Conservation (phyloP, 1,139 yeast genomes). For the Geotrichum restrictum region DNA sequence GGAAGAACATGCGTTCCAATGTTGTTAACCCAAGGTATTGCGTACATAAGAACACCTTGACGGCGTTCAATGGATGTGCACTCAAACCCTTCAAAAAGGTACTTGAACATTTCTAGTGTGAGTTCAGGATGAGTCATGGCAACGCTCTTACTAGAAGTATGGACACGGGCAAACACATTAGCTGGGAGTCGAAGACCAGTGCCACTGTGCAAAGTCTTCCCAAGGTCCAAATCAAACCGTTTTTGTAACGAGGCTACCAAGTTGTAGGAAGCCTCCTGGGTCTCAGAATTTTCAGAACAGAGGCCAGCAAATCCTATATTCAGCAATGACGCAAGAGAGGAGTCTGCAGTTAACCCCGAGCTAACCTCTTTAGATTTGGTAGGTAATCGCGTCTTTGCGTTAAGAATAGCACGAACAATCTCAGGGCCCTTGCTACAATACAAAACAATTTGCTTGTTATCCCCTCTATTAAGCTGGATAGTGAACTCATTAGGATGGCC, state of each 20-base stretch:
- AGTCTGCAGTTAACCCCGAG: constrained; percentile 9
- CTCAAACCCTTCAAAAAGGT: constrained; percentile 57
- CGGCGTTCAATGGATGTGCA: constrained; percentile 40
- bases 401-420: constrained; percentile 31
- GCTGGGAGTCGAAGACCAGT: constrained; percentile 67
- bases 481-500: constrained; percentile 53
- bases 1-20: constrained; percentile 50
- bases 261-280: constrained; percentile 61
- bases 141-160: constrained; percentile 54
- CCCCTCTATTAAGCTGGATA: constrained; percentile 40
- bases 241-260: constrained; percentile 61
- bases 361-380: constrained; percentile 1
- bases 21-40: constrained; percentile 78
- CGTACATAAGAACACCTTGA: constrained; percentile 50
- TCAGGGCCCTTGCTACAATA: constrained; percentile 26
- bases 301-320: constrained; percentile 68
- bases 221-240: constrained; percentile 55
- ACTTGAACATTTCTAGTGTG: constrained; percentile 58
- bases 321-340: constrained; percentile 39
- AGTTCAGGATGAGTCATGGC: constrained; percentile 58
- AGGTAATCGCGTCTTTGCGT: constrained; percentile 27
- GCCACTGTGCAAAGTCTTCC: constrained; percentile 40
- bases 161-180: constrained; percentile 62
- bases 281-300: constrained; percentile 54
- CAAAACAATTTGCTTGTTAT: constrained; percentile 24